A percentile compares a stretch with the other conserved stretches of the same genome.
phyloP scores from a whole-genome alignment of 2,329 filamentous ascomycete species.

The Pyrenophora tritici-repentis region DNA sequence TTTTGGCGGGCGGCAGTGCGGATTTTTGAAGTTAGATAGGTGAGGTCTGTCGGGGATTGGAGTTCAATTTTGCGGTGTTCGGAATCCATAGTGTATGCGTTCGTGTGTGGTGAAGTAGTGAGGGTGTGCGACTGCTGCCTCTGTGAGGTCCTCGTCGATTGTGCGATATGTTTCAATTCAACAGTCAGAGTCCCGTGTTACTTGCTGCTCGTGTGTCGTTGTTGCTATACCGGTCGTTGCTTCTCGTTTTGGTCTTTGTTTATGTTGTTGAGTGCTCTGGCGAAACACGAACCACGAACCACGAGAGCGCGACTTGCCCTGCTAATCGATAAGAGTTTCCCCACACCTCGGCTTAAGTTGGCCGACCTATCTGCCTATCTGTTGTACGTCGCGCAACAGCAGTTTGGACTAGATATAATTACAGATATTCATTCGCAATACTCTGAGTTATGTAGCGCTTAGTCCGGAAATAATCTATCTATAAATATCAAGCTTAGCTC shows the following conservation, averaged over 20 bases:
- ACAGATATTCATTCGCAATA: too few species aligned
- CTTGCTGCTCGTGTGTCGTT: neutral
- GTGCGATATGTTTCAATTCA: too few species aligned
- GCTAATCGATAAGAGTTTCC: conserved; percentile 18
- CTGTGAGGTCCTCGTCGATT: neutral
- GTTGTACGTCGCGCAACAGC: too few species aligned
- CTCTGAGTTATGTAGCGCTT: too few species aligned
- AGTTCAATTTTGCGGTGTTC: conserved; percentile 76
- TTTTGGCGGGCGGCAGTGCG: conserved; percentile 69
- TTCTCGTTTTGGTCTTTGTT: conserved; percentile 7
- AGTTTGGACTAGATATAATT: too few species aligned
- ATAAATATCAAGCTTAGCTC: too few species aligned
- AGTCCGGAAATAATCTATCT: too few species aligned
- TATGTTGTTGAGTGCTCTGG: conserved; percentile 22
- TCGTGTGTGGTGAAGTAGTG: neutral
- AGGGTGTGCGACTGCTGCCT: neutral
- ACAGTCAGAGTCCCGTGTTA: too few species aligned
- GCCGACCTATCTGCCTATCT: conserved; percentile 18
- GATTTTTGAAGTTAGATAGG: conserved; percentile 71
- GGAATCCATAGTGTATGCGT: conserved; percentile 39
- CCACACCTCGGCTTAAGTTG: neutral
- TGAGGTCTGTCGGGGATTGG: conserved; percentile 74
- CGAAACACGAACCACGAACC: conserved; percentile 16
- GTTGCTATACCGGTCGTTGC: neutral
- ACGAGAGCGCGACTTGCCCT: conserved; percentile 13